Conservation (phyloP, 140 eudicot genomes). For the Flaveria floridana region DNA sequence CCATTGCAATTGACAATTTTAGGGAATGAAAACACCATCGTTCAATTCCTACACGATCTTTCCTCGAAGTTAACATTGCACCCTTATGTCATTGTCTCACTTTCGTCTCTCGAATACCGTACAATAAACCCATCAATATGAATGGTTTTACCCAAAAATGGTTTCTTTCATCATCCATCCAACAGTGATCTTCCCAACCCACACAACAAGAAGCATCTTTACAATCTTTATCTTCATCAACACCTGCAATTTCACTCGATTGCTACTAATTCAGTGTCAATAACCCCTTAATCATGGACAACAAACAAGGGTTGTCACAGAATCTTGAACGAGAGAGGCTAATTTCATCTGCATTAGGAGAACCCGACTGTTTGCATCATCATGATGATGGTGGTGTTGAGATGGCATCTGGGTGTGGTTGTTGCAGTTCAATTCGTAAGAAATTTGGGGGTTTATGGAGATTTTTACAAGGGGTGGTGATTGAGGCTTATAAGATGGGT, state of each 20-base stretch:
- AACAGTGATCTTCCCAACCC: background rate
- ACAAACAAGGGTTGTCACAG: constrained; percentile 29
- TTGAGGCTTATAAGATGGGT: constrained; percentile 47
- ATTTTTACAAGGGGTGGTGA: constrained; percentile 29
- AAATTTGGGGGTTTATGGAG: constrained; percentile 30
- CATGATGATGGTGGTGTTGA: constrained; percentile 9
- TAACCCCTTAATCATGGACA: constrained; percentile 13
- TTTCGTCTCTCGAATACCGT: background rate
- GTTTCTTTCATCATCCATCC: background rate
- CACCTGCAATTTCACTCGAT: background rate
- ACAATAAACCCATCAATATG: constrained; percentile 20
- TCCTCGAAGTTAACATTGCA: constrained; percentile 23
- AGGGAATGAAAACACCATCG: background rate
- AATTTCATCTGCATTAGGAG: constrained; percentile 27
- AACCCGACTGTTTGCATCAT: background rate
- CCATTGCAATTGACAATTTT: background rate
- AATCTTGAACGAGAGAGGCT: constrained; percentile 35
- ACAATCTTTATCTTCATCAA: no score
- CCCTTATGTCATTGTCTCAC: constrained; percentile 15
- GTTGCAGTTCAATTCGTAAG: background rate
- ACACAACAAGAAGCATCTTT: no score
- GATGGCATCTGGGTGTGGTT: constrained; percentile 28
- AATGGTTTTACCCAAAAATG: constrained; percentile 7
- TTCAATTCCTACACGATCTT: background rate
- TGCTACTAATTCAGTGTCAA: background rate